Conservation (phyloP, 805 yeast genomes). For the Hanseniaspora vineae region DNA sequence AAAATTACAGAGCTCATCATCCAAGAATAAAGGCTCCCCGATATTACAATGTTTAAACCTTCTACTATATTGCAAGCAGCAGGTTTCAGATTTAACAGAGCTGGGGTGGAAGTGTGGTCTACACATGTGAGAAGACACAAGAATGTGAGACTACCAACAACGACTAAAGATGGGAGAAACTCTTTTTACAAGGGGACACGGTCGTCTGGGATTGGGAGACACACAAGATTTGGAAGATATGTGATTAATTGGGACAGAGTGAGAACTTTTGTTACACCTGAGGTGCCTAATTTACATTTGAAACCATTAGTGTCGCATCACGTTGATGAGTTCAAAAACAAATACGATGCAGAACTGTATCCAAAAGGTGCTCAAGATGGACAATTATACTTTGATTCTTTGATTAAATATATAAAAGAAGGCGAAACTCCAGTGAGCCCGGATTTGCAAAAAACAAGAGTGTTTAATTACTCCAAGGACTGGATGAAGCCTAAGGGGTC, state of each 20-base stretch:
- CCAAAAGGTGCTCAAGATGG: slow-evolving; percentile 33
- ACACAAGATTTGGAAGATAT: slow-evolving; percentile 64
- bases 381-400: slow-evolving; percentile 54
- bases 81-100: slow-evolving; percentile 3
- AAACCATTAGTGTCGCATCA: slow-evolving; percentile 69
- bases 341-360: slow-evolving; percentile 35
- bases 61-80: slow-evolving; percentile 1
- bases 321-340: slow-evolving; percentile 52
- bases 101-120: slow-evolving; percentile 5
- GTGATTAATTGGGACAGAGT: slow-evolving; percentile 74
- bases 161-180: slow-evolving; percentile 91
- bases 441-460: slow-evolving; percentile 8
- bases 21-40: no score
- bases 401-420: slow-evolving; percentile 60
- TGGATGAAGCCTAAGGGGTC: background rate
- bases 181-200: slow-evolving; percentile 93
- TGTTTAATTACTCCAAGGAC: background rate
- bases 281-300: slow-evolving; percentile 30
- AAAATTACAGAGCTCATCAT: no score
- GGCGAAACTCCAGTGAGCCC: slow-evolving; percentile 40
- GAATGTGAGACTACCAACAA: slow-evolving; percentile 27
- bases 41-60: background rate
- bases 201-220: slow-evolving; percentile 81
- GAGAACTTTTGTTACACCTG: slow-evolving; percentile 80
- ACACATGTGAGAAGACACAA: slow-evolving; percentile 3